A percentile compares a stretch with the other conserved stretches of the same genome.
These are phyloP conservation scores for Mycena venus DNA, from an alignment of 768 basidiomycete species.

Conservation along the genomic window DNA sequence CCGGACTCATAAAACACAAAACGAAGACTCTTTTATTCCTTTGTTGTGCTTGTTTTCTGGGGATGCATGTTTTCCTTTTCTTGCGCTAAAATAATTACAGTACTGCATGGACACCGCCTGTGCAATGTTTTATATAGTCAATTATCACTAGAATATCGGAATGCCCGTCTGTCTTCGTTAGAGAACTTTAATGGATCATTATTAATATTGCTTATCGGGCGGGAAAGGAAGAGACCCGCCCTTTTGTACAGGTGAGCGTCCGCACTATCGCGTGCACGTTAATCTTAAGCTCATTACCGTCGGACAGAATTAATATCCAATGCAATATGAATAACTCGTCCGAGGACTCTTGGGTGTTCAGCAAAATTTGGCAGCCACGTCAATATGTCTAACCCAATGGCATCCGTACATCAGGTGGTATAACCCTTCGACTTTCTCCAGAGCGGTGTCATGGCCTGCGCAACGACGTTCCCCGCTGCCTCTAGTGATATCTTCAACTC, in stretches of 20 bases:
- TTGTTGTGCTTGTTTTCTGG: not conserved
- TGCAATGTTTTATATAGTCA: conserved; percentile 10
- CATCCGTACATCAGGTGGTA: conserved; percentile 7
- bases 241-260: not conserved
- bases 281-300: not conserved
- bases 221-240: conserved; percentile 8
- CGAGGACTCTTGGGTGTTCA: not conserved
- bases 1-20: not conserved
- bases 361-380: not conserved
- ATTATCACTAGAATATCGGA: not conserved
- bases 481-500: conserved; percentile 56
- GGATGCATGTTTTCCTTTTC: conserved; percentile 10
- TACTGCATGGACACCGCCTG: not conserved
- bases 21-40: not conserved
- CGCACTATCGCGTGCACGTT: not conserved
- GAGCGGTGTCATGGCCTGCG: conserved; percentile 70
- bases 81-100: conserved; percentile 9
- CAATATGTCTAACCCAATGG: not conserved
- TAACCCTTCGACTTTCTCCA: conserved; percentile 55
- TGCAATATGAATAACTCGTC: too few species aligned
- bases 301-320: not conserved
- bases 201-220: conserved; percentile 1
- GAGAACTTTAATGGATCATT: conserved; percentile 1
- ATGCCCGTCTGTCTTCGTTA: not conserved
- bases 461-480: conserved; percentile 67